These are phyloP conservation scores for Aegilops speltoides DNA, from an alignment of 176 grass and related monocot species.

Conservation along the genomic window DNA sequence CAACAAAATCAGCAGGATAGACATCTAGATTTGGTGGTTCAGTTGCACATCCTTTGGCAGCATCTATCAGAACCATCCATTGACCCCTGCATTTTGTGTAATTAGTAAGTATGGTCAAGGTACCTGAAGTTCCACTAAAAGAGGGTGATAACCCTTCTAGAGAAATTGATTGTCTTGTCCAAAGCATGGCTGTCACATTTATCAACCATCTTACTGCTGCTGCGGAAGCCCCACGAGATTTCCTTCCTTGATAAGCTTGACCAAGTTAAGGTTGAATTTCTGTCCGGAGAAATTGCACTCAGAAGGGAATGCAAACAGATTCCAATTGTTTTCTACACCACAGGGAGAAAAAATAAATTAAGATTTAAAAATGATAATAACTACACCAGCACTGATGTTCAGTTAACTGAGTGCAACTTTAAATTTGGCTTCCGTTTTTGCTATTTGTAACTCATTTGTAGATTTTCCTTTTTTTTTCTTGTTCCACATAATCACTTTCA, in stretches of 20 bases:
- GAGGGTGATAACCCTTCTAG: neutral
- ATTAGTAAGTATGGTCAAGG: slow-evolving; percentile 24
- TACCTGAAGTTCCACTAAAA: neutral
- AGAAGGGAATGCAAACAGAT: slow-evolving; percentile 95
- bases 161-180: neutral
- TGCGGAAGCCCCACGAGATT: slow-evolving; percentile 32
- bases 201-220: slow-evolving; percentile 57
- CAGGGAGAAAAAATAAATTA: neutral
- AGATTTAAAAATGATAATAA: slow-evolving; percentile 6
- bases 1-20: slow-evolving; percentile 90
- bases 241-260: slow-evolving; percentile 71
- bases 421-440: neutral
- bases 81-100: slow-evolving; percentile 40
- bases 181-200: neutral
- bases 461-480: neutral
- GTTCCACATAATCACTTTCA: neutral
- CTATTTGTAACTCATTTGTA: neutral
- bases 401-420: neutral
- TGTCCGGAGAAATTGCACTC: slow-evolving; percentile 97
- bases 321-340: slow-evolving; percentile 56
- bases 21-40: slow-evolving; percentile 73
- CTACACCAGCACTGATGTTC: neutral
- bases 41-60: slow-evolving; percentile 96
- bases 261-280: slow-evolving; percentile 76
- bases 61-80: slow-evolving; percentile 97